phyloP scores from a whole-genome alignment of 768 basidiomycete genomes.

The Kondoa subrosea region DNA sequence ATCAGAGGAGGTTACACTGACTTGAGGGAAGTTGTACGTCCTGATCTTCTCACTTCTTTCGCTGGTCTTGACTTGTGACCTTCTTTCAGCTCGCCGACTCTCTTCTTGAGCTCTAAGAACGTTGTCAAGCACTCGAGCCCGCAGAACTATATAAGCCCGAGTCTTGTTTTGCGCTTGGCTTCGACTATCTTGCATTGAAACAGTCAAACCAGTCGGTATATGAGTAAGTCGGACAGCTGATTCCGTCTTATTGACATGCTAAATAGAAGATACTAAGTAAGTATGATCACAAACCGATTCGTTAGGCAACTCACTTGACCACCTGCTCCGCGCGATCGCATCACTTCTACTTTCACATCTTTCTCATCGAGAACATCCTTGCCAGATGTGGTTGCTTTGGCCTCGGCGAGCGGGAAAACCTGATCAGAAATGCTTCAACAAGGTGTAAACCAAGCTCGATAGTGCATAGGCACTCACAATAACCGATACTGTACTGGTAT shows the following conservation, averaged over 20 bases:
- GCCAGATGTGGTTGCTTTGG: slow-evolving; percentile 51
- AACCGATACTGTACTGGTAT: slow-evolving; percentile 77
- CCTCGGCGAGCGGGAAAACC: slow-evolving; percentile 58
- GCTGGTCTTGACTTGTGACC: slow-evolving; percentile 57
- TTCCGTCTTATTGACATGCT: slow-evolving; percentile 98
- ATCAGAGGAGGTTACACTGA: slow-evolving; percentile 25
- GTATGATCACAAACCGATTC: not conserved
- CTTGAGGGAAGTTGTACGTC: slow-evolving; percentile 89
- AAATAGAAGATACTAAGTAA: not conserved
- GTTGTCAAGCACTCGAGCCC: slow-evolving; percentile 65
- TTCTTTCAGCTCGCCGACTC: slow-evolving; percentile 50
- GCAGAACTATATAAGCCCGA: slow-evolving; percentile 79
- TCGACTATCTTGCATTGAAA: slow-evolving; percentile 95
- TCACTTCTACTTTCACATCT: slow-evolving; percentile 79
- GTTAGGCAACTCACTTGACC: slow-evolving; percentile 50
- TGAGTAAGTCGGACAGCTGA: slow-evolving; percentile 91
- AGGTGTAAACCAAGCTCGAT: slow-evolving; percentile 3
- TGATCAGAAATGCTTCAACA: slow-evolving; percentile 31
- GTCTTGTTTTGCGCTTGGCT: slow-evolving; percentile 90
- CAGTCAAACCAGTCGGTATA: slow-evolving; percentile 75
- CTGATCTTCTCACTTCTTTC: slow-evolving; percentile 88
- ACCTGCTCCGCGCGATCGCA: slow-evolving; percentile 91
- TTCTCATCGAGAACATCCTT: slow-evolving; percentile 54
- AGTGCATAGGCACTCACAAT: slow-evolving; percentile 42
- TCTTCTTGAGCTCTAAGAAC: slow-evolving; percentile 56